These are phyloP conservation scores for Trichoderma arundinaceum DNA, from an alignment of 2,329 filamentous ascomycete genomes.

Conservation along the genomic window DNA sequence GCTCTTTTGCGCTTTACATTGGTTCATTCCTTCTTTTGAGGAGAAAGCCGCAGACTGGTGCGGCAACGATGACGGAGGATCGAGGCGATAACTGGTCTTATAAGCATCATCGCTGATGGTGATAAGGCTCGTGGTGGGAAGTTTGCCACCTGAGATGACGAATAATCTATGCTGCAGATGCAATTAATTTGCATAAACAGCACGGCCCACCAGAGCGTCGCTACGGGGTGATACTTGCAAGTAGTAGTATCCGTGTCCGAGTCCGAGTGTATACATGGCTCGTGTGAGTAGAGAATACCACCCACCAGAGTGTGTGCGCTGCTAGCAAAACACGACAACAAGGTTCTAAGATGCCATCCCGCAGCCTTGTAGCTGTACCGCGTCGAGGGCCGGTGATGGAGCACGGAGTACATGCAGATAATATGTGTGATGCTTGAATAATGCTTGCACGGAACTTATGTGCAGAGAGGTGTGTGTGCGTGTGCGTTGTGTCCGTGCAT, in stretches of 20 bases:
- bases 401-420: slow-evolving; percentile 33
- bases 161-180: slow-evolving; percentile 12
- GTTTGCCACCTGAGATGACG: slow-evolving; percentile 18
- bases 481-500: not conserved
- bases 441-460: not conserved
- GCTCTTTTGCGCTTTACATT: not conserved
- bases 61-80: slow-evolving; percentile 9
- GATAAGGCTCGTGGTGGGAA: slow-evolving; percentile 8
- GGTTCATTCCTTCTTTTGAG: not conserved
- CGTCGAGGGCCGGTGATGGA: not conserved
- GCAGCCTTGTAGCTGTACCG: slow-evolving; percentile 32
- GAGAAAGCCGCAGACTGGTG: not conserved
- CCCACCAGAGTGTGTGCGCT: not conserved
- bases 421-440: slow-evolving; percentile 8
- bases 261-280: not conserved
- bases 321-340: not conserved
- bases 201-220: not conserved
- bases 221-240: not conserved
- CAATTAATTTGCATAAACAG: slow-evolving; percentile 11
- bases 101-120: slow-evolving; percentile 7
- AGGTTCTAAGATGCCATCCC: not conserved
- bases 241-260: not conserved
- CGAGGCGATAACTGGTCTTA: slow-evolving; percentile 5
- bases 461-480: slow-evolving; percentile 7
- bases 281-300: not conserved